Percentiles rank a stretch among this genome's conserved stretches.
phyloP scores from a whole-genome alignment of 2,329 filamentous ascomycete genomes.

The Colletotrichum sidae region DNA sequence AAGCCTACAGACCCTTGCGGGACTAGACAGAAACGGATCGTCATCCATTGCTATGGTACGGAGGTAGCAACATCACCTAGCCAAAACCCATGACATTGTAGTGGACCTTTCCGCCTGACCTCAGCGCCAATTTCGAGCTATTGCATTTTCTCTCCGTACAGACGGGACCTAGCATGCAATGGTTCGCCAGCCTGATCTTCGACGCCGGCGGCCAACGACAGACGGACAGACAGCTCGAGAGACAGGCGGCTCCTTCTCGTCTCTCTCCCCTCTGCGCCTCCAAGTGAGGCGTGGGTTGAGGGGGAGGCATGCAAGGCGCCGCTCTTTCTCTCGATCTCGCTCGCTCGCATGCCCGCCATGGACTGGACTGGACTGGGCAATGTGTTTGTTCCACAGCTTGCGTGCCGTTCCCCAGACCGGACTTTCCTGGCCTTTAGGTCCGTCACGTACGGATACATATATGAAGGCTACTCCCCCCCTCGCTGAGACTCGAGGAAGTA shows the following conservation, averaged over 20 bases:
- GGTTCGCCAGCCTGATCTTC: conserved; percentile 13
- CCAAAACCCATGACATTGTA: conserved; percentile 21
- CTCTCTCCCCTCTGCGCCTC: conserved; percentile 1
- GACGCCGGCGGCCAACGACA: conserved; percentile 3
- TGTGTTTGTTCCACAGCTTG: neutral
- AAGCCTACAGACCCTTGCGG: conserved; percentile 17
- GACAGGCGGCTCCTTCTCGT: neutral
- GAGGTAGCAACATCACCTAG: conserved; percentile 7
- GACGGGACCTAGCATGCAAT: neutral
- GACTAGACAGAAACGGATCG: conserved; percentile 14
- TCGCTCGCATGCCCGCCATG: neutral
- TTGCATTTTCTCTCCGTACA: too few relatives aligned
- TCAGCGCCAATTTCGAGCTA: conserved; percentile 28
- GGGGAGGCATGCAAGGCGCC: too few relatives aligned
- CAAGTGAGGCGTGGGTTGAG: neutral
- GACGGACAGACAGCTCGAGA: too few relatives aligned
- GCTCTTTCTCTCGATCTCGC: too few relatives aligned
- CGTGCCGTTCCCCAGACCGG: too few relatives aligned
- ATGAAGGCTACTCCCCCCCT: conserved; percentile 18
- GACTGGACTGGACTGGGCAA: neutral
- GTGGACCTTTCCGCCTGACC: conserved; percentile 31
- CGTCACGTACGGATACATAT: conserved; percentile 4
- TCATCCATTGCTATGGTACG: neutral
- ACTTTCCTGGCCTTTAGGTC: too few relatives aligned
- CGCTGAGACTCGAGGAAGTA: too few relatives aligned